Conservation (phyloP, 2,329 filamentous ascomycete species). For the Colletotrichum australisinense region DNA sequence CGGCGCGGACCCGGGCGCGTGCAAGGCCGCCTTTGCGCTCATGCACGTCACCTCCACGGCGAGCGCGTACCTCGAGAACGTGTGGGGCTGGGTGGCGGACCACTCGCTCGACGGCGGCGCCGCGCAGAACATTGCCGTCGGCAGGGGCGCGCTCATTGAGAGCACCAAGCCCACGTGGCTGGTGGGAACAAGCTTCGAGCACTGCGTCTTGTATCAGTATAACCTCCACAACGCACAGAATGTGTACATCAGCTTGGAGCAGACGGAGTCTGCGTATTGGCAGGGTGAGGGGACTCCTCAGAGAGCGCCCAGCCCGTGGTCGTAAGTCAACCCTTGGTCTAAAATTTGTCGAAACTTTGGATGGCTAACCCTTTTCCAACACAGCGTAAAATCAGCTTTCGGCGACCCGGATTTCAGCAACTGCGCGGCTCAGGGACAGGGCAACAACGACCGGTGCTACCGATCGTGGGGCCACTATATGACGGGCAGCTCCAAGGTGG, state of each 20-base stretch:
- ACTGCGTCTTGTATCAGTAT: conserved; percentile 64
- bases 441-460: conserved; percentile 42
- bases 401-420: conserved; percentile 39
- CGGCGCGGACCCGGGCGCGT: conserved; percentile 45
- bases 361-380: conserved; percentile 31
- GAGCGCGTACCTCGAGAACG: conserved; percentile 65
- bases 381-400: conserved; percentile 35
- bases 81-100: conserved; percentile 60
- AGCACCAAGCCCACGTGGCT: conserved; percentile 63
- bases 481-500: conserved; percentile 40
- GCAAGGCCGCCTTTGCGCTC: conserved; percentile 59
- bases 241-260: conserved; percentile 56
- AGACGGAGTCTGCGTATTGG: conserved; percentile 59
- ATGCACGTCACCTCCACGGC: conserved; percentile 60
- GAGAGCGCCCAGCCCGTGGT: conserved; percentile 53
- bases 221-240: conserved; percentile 57
- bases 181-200: conserved; percentile 62
- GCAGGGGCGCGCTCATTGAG: conserved; percentile 59
- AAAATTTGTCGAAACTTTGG: conserved; percentile 39
- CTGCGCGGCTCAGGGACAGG: conserved; percentile 34
- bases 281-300: conserved; percentile 46
- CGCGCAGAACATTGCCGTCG: conserved; percentile 54
- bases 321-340: conserved; percentile 39
- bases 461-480: conserved; percentile 41
- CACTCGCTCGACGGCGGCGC: conserved; percentile 62